Conservation (phyloP, 306 rosid species). For the Malus orientalis region DNA sequence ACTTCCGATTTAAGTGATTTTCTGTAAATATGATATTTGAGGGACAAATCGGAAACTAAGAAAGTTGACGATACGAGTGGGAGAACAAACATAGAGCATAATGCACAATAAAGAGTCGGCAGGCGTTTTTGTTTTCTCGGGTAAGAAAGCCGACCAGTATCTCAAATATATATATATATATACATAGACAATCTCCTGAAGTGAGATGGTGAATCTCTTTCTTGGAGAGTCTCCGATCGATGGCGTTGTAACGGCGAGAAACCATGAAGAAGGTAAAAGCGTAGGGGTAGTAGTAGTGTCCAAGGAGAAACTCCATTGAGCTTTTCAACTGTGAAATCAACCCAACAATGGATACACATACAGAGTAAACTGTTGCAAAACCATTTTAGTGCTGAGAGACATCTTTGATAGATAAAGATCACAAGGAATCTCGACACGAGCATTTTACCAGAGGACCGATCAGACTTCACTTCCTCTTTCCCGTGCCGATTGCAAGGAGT, state of each 20-base stretch:
- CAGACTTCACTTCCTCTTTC: constrained; percentile 69
- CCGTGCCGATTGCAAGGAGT: constrained; percentile 80
- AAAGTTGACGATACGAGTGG: background rate
- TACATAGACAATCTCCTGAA: constrained; percentile 37
- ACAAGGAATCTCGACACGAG: constrained; percentile 18
- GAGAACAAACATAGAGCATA: background rate
- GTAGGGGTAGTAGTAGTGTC: constrained; percentile 10
- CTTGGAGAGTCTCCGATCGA: constrained; percentile 24
- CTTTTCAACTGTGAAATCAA: constrained; percentile 36
- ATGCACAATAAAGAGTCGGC: background rate
- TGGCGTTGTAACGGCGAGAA: constrained; percentile 30
- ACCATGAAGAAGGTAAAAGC: constrained; percentile 21
- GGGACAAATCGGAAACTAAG: background rate
- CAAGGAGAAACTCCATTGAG: constrained; percentile 34
- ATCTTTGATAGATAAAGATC: constrained; percentile 17
- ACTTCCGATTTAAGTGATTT: too few relatives aligned
- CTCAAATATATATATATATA: constrained; percentile 34
- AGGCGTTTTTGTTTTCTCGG: constrained; percentile 1
- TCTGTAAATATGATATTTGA: too few relatives aligned
- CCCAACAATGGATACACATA: constrained; percentile 54
- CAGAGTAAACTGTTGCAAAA: constrained; percentile 24
- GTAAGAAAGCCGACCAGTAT: constrained; percentile 14
- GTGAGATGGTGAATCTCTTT: constrained; percentile 34
- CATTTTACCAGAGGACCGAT: constrained; percentile 17
- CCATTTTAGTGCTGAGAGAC: constrained; percentile 13